Conservation (phyloP, 192 early-diverging fungal species). For the Linnemannia hyalina region DNA sequence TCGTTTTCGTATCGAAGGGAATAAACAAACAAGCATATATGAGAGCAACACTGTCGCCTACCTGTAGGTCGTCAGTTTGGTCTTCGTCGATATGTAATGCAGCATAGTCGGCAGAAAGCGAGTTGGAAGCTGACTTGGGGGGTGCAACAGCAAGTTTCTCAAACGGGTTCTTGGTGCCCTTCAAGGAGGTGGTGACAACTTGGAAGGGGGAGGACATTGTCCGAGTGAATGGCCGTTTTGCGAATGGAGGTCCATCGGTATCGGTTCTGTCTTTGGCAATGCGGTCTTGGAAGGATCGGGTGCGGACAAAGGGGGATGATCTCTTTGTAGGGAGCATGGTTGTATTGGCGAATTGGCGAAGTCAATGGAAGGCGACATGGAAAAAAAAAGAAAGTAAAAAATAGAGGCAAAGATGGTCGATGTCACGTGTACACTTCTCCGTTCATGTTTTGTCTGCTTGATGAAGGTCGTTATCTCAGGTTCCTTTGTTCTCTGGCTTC, state of each 20-base stretch:
- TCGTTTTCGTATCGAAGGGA: background rate
- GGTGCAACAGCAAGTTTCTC: constrained; percentile 23
- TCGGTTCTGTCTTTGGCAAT: background rate
- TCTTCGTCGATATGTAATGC: background rate
- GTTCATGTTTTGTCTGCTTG: background rate
- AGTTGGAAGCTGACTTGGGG: background rate
- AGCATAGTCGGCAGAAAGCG: background rate
- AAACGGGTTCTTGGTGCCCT: constrained; percentile 35
- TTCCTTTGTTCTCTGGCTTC: background rate
- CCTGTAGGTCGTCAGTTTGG: background rate
- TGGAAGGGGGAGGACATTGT: constrained; percentile 47
- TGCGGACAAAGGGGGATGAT: constrained; percentile 31
- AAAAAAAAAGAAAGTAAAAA: background rate
- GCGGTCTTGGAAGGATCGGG: constrained; percentile 26
- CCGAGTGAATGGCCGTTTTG: constrained; percentile 35
- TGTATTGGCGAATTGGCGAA: background rate
- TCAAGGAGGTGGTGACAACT: constrained; percentile 32
- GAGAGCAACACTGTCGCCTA: no score
- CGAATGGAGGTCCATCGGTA: constrained; percentile 21
- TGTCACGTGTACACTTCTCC: background rate
- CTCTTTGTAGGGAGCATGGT: constrained; percentile 38
- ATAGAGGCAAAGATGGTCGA: background rate
- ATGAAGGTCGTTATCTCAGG: no score
- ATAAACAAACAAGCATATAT: no score
- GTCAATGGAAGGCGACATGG: background rate